A percentile compares a stretch with the other conserved stretches of the same genome.
These are phyloP conservation scores for Amanita brunnescens DNA, from an alignment of 768 basidiomycete genomes.

Conservation along the genomic window DNA sequence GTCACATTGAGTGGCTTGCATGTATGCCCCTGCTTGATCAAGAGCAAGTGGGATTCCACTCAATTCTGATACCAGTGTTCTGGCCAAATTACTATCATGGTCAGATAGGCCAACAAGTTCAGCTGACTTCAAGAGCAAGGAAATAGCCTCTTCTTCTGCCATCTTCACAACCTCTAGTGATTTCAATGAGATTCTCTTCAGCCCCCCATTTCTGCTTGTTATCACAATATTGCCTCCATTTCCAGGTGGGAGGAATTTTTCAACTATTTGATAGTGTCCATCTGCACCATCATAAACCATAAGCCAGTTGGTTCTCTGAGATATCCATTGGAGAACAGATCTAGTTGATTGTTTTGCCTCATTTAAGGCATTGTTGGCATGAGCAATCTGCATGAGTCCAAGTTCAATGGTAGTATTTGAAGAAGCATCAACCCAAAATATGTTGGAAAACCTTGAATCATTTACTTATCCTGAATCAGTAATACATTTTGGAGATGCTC, in stretches of 20 bases:
- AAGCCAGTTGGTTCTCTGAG: background rate
- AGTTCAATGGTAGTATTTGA: too few species aligned
- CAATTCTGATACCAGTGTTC: background rate
- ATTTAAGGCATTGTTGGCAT: too few species aligned
- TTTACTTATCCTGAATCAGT: background rate
- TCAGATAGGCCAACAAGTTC: background rate
- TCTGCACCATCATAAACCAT: background rate
- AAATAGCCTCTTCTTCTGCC: background rate
- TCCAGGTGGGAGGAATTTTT: background rate
- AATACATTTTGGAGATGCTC: too few species aligned
- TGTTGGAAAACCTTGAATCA: background rate
- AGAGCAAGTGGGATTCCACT: background rate
- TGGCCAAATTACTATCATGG: background rate
- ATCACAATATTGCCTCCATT: background rate
- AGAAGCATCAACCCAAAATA: too few species aligned
- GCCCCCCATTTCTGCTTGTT: background rate
- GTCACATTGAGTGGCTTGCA: background rate
- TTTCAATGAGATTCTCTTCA: background rate
- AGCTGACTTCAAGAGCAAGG: background rate
- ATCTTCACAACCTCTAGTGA: background rate
- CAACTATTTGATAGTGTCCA: constrained; percentile 9
- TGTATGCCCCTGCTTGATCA: background rate
- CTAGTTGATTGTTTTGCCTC: background rate
- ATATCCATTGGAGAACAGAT: background rate
- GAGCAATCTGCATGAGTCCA: too few species aligned